Base-by-base conservation (phyloP, 2,329 filamentous ascomycete genomes). In the Apiospora phragmitis region DNA sequence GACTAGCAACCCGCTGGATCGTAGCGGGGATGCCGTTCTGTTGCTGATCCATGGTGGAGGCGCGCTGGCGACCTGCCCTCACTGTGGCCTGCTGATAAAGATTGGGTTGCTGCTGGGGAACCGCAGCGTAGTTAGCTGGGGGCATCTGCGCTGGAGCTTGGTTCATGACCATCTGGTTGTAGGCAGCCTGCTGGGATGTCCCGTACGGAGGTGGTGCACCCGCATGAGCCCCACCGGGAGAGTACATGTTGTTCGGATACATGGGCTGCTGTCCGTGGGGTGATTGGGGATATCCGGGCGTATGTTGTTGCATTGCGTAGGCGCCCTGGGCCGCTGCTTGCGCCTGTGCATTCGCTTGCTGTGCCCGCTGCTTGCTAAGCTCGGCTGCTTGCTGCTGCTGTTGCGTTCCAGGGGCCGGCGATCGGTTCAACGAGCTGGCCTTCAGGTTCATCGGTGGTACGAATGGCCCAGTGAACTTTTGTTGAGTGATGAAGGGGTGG, bases 371-470 rank as follows among this genome's bases (percentile, higher is more conserved):
- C 82, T 97, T 97, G 85, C 94, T 97, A 70, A 97, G 84, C 47
- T 95, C 94, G 79, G 98, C 96, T 21, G 94, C 95, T 82, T 97
- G 94, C 79, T 97, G 94, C 80, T 98, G 96, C 80, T 98, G 95
- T 79, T 97, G 94, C 21, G 97, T 96, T 49, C 95, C 95, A 6
- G 95, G 95, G 7, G 95, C 94, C 18, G 95, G 94, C 26, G 95
- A 97, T 77, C 96, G 90, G 80, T 93, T 95, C 69, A 93, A 86
- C 2, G 93, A 93, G 76, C 93, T 94, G 26, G 94, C 91, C 81
- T 98, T 98, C 71, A 98, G 85, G 78, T 97, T 97, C 94, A 98
- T 97, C 2, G 95, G 95, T 11, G 96, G 96, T 66, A 98, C 93
- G 79, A 99, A 99, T 4, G 95, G 94, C 0, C 94, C 95, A 0